Percentiles rank a stretch among this genome's conserved stretches.
Conservation (phyloP, 192 early-diverging fungal genomes). For the Coemansia sp. region DNA sequence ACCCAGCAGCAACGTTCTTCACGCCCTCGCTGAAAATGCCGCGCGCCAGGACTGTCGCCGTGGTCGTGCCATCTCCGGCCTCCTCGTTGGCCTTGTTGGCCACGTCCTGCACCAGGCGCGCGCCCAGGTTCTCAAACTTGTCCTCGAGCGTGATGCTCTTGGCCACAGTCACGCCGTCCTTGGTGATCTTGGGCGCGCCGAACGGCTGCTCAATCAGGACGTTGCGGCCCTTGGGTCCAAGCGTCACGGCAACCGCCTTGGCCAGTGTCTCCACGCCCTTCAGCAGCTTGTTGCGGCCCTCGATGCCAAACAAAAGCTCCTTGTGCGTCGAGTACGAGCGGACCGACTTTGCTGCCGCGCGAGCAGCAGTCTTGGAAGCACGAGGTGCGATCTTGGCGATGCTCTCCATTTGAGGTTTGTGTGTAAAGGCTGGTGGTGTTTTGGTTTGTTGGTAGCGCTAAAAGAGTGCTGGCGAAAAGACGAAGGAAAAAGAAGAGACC, state of each 20-base stretch:
- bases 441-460: too few species aligned
- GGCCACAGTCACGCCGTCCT: constrained; percentile 99
- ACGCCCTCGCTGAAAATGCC: constrained; percentile 99
- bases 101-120: constrained; percentile 96
- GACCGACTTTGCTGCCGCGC: constrained; percentile 14
- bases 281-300: constrained; percentile 88
- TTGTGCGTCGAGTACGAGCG: constrained; percentile 88
- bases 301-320: constrained; percentile 95
- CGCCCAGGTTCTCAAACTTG: constrained; percentile 99
- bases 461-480: too few species aligned
- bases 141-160: constrained; percentile 96
- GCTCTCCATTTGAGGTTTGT: constrained; percentile 30
- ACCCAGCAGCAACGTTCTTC: constrained; percentile 98
- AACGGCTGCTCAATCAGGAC: constrained; percentile 98
- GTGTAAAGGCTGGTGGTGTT: too few species aligned
- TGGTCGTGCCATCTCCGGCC: constrained; percentile 99
- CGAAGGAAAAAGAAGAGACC: not conserved
- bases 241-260: constrained; percentile 97
- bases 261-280: constrained; percentile 96
- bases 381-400: constrained; percentile 49
- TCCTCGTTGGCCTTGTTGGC: constrained; percentile 99
- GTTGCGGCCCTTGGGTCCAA: constrained; percentile 98
- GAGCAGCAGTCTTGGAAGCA: constrained; percentile 32
- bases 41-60: constrained; percentile 95
- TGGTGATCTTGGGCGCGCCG: constrained; percentile 99